Conservation (phyloP, 179 eudicot species). For the Amaranthus tricolor region DNA sequence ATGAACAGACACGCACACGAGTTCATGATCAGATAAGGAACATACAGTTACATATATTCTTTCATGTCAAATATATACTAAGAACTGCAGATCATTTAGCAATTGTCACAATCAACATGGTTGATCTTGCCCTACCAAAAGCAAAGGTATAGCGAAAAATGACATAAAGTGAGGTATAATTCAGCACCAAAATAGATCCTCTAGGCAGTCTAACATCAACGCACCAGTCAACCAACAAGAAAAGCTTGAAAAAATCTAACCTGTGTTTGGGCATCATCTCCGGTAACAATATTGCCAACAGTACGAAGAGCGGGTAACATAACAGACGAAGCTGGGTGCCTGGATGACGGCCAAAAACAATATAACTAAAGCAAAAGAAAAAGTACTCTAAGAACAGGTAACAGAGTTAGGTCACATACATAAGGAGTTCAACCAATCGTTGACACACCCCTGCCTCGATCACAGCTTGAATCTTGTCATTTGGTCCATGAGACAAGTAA, state of each 20-base stretch:
- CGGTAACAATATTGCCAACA: constrained; percentile 85
- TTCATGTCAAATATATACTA: no score
- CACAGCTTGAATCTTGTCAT: constrained; percentile 88
- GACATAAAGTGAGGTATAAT: no score
- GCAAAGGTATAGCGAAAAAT: no score
- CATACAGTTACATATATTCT: no score
- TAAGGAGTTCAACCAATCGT: constrained; percentile 76
- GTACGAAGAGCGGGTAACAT: constrained; percentile 87
- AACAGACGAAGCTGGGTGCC: constrained; percentile 81
- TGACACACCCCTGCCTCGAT: constrained; percentile 73
- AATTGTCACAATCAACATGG: no score
- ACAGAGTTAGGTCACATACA: constrained; percentile 39
- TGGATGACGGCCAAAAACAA: constrained; percentile 22
- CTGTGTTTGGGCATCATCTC: constrained; percentile 87
- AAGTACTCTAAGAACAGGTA: neutral
- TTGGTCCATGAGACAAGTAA: constrained; percentile 82
- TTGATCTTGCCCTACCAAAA: no score
- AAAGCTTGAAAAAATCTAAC: constrained; percentile 28
- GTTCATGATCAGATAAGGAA: no score
- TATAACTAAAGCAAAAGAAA: constrained; percentile 1
- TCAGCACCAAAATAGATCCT: neutral
- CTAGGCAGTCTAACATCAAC: neutral
- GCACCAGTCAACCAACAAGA: neutral
- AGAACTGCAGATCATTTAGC: no score
- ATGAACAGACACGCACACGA: no score